Base-by-base conservation (phyloP, 768 basidiomycete species). In the Russula olivacea region DNA sequence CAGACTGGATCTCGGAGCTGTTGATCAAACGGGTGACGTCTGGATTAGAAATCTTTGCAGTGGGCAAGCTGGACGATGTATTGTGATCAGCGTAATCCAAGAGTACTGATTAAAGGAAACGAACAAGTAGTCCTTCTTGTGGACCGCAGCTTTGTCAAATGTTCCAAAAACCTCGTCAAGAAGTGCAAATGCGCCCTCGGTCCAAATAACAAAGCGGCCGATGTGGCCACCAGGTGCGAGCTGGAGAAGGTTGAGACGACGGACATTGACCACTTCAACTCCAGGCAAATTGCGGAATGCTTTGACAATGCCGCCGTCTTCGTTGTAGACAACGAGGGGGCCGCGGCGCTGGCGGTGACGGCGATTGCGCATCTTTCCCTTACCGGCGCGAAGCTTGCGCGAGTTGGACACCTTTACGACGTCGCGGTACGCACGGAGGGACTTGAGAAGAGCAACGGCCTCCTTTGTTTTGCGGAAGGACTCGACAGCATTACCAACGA, bases 181-280 rank as follows among this genome's bases (percentile, higher is more conserved):
- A 68, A 91, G 85, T 58, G 78, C 82, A 75, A 98, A 97, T 30
- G 97, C 97, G 71, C 82, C 82, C 79, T 96, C 90, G 65, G 97
- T 98, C 97, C 97, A 99, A 82, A 99, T 96, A 75, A 98, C 82
- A 80, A 99, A 99, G 66, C 97, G 93, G 65, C 97, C 97, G 64
- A 99, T 87, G 74, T 99, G 97, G 68, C 97, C 97, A 86, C 97
- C 97, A 54, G 97, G 97, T 17, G 97, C 97, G 75, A 99, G 92
- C 79, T 98, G 94, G 74, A 99, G 93, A 71, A 99, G 85, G 81
- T 99, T 99, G 71, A 99, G 81, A 56, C 91, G 79, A 75, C 87
- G 84, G 69, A 99, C 97, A 75, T 91, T 95, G 78, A 91, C 92
- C 58, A 96, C 80, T 80, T 98, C 97, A 70, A 98, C 95, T 78